Evolutionary conservation across 345 rosid genomes (phyloP).

Genomic region (Syzygium aromaticum): DNA sequence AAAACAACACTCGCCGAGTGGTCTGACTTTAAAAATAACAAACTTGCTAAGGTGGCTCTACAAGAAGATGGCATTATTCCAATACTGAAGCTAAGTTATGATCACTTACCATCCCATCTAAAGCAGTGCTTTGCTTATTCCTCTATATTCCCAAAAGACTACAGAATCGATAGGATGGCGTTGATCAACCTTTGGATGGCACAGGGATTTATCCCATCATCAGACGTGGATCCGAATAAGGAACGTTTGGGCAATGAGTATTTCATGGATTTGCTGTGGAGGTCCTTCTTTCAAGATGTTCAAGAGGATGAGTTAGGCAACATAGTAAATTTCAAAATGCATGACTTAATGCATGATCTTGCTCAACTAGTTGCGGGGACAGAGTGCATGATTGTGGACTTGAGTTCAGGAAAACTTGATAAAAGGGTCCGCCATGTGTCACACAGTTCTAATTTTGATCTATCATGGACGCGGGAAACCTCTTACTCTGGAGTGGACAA

Average conservation of each 20-base stretch:
- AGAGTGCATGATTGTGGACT: neutral
- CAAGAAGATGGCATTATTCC: neutral
- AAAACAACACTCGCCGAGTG: constrained; percentile 7
- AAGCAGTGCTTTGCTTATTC: constrained; percentile 25
- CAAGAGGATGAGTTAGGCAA: neutral
- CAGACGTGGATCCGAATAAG: neutral
- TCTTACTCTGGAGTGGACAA: neutral
- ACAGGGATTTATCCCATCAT: constrained; percentile 10
- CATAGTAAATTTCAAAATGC: constrained; percentile 16
- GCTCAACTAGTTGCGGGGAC: constrained; percentile 9
- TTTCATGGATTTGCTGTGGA: constrained; percentile 13
- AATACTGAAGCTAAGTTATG: constrained; percentile 9
- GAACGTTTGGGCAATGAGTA: constrained; percentile 11
- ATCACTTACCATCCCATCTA: constrained; percentile 14
- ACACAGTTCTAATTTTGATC: neutral
- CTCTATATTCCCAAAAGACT: constrained; percentile 16
- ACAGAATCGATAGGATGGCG: constrained; percentile 1
- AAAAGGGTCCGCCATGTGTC: constrained; percentile 7
- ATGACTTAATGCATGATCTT: constrained; percentile 25
- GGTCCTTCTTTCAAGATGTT: constrained; percentile 17
- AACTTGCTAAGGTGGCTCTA: neutral
- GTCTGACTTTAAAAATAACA: constrained; percentile 5
- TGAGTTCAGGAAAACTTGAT: neutral
- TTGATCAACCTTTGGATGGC: constrained; percentile 18
- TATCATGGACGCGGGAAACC: neutral